Evolutionary conservation across 2,329 filamentous ascomycete species (phyloP), one percentile per base, ranked within the genome.

Genomic region (Remersonia thermophila): DNA sequence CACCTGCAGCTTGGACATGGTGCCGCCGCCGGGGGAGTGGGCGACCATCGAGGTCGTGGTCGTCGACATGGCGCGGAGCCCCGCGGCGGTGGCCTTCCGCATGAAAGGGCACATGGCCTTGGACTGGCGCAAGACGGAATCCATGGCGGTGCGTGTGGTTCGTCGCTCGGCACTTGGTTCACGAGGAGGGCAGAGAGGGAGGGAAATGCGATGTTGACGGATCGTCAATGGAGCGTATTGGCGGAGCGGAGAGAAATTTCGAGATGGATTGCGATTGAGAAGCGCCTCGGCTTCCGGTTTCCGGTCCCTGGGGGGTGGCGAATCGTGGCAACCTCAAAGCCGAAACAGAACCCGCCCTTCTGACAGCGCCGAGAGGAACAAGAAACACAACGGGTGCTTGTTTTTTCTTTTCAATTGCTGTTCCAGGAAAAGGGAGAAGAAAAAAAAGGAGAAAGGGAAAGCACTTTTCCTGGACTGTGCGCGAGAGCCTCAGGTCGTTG

Each of bases 71-170:
- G 87, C 82, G 50, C 91, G 87, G 46, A 98, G 77, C 38, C 86
- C 87, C 50, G 86, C 81, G 49, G 89, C 85, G 27, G 87, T 89
- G 26, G 91, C 89, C 65, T 87, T 84, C 70, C 87, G 89, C 61
- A 98, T 70, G 66, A 98, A 98, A 38, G 91, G 91, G 66, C 91
- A 98, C 79, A 98, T 82, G 57, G 83, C 77, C 71, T 87, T 86
- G 59, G 87, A 95, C 64, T 96, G 87, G 61, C 85, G 85, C 54
- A 96, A 77, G 52, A 95, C 78, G 53, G 83, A 74, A 71, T 98
- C 91, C 91, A 98, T 98, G 31, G 20, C 33, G 23, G 29, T 17
- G 20, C 5, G 20, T 23, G 20, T 26, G 18, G 31, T 20, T 16
- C 17, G 5, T 23, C 20, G 20, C 20, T 23, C 20, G 5, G 20